A percentile compares a stretch with the other conserved stretches of the same genome.
Evolutionary conservation across 2,329 filamentous ascomycete genomes (phyloP).

Genomic region (Amylocarpus encephaloides): DNA sequence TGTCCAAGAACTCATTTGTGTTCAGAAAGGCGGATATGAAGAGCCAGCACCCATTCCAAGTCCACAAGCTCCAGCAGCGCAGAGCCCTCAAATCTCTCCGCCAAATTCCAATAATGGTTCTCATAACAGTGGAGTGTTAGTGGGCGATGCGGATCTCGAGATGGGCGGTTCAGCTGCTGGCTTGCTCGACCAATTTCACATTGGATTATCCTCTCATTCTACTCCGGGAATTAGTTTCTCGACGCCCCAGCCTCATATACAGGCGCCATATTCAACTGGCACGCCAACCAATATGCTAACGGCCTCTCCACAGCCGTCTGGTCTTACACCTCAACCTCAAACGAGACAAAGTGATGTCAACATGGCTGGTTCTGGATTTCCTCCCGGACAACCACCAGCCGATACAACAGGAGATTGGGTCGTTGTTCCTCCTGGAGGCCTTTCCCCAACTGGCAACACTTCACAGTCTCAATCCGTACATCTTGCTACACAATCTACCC

Average conservation of each 20-base stretch:
- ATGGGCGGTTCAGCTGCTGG: conserved; percentile 59
- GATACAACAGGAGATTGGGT: conserved; percentile 63
- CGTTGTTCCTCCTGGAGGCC: conserved; percentile 55
- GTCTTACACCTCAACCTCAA: conserved; percentile 17
- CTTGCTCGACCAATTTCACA: conserved; percentile 63
- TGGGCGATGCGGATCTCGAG: conserved; percentile 56
- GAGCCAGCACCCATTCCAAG: conserved; percentile 38
- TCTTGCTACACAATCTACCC: conserved; percentile 8
- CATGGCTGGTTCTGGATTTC: conserved; percentile 9
- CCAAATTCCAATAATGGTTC: conserved; percentile 50
- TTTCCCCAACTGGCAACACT: conserved; percentile 23
- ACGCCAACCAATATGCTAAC: conserved; percentile 45
- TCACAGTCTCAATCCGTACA: conserved; percentile 14
- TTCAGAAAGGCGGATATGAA: conserved; percentile 72
- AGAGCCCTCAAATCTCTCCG: conserved; percentile 38
- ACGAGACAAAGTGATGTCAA: conserved; percentile 11
- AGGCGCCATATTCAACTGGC: conserved; percentile 50
- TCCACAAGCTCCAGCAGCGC: conserved; percentile 9
- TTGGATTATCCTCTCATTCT: conserved; percentile 51
- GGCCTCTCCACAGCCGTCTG: conserved; percentile 39
- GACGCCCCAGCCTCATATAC: conserved; percentile 54
- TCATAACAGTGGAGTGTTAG: conserved; percentile 46
- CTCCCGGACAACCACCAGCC: conserved; percentile 20
- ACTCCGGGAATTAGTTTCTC: conserved; percentile 50
- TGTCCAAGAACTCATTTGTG: conserved; percentile 59